These are phyloP conservation scores for Triadica sebifera DNA, from an alignment of 345 rosid species.

Conservation along the genomic window DNA sequence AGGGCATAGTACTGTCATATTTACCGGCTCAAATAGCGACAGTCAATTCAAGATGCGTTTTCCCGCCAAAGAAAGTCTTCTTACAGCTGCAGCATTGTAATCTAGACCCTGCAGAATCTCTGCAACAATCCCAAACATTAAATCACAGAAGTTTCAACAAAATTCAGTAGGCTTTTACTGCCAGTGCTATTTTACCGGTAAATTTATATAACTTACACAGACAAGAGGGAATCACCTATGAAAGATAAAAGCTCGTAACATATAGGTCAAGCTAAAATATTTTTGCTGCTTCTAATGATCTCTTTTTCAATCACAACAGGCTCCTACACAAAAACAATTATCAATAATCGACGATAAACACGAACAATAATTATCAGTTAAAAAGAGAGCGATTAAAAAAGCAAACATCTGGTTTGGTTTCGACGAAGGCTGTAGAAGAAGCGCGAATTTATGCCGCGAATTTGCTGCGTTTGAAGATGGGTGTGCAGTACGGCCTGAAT, in stretches of 20 bases:
- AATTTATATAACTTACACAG: slow-evolving; percentile 40
- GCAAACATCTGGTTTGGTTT: slow-evolving; percentile 42
- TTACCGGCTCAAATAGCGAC: slow-evolving; percentile 49
- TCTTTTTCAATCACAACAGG: slow-evolving; percentile 34
- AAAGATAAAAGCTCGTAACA: slow-evolving; percentile 52
- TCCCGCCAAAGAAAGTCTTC: slow-evolving; percentile 51
- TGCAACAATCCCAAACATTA: slow-evolving; percentile 28
- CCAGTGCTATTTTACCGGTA: background rate
- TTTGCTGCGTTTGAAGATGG: slow-evolving; percentile 9
- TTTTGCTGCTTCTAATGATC: slow-evolving; percentile 19
- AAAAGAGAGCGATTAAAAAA: background rate
- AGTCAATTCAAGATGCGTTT: slow-evolving; percentile 69
- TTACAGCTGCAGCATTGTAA: slow-evolving; percentile 64
- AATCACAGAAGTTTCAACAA: background rate
- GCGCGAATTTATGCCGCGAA: slow-evolving; percentile 39
- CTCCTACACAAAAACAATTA: slow-evolving; percentile 24
- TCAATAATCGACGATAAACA: background rate
- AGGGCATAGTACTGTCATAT: slow-evolving; percentile 56
- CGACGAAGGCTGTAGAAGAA: slow-evolving; percentile 46
- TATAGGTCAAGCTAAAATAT: slow-evolving; percentile 73
- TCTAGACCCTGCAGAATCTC: slow-evolving; percentile 43
- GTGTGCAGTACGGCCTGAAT: background rate
- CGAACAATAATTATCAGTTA: background rate
- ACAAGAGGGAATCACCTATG: slow-evolving; percentile 34
- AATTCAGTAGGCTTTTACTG: background rate